phyloP scores from a whole-genome alignment of 306 rosid genomes.

The Benincasa hispida region DNA sequence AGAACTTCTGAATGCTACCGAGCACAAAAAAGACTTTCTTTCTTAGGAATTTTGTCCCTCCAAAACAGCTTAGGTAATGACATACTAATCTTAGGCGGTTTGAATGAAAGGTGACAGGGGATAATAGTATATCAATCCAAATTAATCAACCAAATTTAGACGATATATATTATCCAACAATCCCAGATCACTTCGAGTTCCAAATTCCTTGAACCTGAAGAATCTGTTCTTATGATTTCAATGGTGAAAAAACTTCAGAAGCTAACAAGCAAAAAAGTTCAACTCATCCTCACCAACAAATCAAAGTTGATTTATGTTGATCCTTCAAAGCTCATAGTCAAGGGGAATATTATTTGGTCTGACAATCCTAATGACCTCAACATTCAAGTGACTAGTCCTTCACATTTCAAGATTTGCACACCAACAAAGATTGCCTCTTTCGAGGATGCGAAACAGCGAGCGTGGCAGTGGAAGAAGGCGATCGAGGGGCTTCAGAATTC shows the following conservation, averaged over 20 bases:
- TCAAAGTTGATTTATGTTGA: conserved; percentile 92
- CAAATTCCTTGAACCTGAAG: conserved; percentile 92
- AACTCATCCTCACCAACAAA: conserved; percentile 94
- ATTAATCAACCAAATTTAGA: too few relatives aligned
- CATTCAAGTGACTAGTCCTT: conserved; percentile 74
- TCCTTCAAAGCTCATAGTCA: conserved; percentile 75
- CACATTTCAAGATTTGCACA: conserved; percentile 85
- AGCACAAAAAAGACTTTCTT: too few relatives aligned
- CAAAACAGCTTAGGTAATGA: too few relatives aligned
- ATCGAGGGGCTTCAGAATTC: conserved; percentile 94
- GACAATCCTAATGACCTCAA: conserved; percentile 81
- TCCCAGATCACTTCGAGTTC: too few relatives aligned
- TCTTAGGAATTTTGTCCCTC: too few relatives aligned
- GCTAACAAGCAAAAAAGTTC: conserved; percentile 92
- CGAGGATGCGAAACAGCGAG: conserved; percentile 92
- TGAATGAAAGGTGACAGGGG: too few relatives aligned
- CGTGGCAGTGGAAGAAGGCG: conserved; percentile 93
- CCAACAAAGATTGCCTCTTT: conserved; percentile 81
- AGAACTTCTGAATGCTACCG: too few relatives aligned
- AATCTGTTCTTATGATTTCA: conserved; percentile 90
- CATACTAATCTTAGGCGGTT: too few relatives aligned
- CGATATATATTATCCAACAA: too few relatives aligned
- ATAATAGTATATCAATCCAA: too few relatives aligned
- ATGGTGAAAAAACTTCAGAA: conserved; percentile 91
- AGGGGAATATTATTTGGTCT: conserved; percentile 92